Evolutionary conservation across 208 protist species (phyloP).

Genomic region (Crithidia fasciculata): DNA sequence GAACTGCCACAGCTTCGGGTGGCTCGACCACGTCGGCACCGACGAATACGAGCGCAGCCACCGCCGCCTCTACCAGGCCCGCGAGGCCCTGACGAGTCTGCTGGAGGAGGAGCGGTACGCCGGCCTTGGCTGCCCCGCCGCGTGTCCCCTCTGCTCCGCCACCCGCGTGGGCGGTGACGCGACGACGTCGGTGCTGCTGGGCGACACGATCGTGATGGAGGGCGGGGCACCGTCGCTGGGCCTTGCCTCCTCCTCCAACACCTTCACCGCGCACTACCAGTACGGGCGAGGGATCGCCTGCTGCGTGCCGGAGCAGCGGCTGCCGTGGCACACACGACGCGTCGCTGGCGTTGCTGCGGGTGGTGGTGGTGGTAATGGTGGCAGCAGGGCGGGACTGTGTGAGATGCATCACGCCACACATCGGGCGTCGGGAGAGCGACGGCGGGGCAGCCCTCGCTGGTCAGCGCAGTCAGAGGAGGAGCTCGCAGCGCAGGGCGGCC

Average conservation of each 20-base stretch:
- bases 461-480: slow-evolving; percentile 1
- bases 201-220: slow-evolving; percentile 67
- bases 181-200: slow-evolving; percentile 50
- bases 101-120: slow-evolving; percentile 42
- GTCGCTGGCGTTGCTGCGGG: not conserved
- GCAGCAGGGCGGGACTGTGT: not conserved
- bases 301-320: slow-evolving; percentile 38
- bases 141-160: slow-evolving; percentile 27
- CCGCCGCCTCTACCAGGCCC: slow-evolving; percentile 38
- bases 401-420: slow-evolving; percentile 5
- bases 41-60: slow-evolving; percentile 59
- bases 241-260: slow-evolving; percentile 27
- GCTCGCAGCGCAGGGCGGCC: not conserved
- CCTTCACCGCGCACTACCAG: slow-evolving; percentile 55
- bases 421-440: not conserved
- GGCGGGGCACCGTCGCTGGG: slow-evolving; percentile 62
- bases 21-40: slow-evolving; percentile 50
- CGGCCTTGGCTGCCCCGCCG: slow-evolving; percentile 25
- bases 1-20: slow-evolving; percentile 77
- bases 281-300: slow-evolving; percentile 72
- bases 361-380: not conserved
- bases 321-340: not conserved
- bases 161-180: slow-evolving; percentile 19
- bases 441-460: not conserved
- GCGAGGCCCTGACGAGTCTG: slow-evolving; percentile 29